Evolutionary conservation across 164 flowering plant genomes (phyloP), one percentile per base, ranked within the genome.

Genomic region (Santalum album): DNA sequence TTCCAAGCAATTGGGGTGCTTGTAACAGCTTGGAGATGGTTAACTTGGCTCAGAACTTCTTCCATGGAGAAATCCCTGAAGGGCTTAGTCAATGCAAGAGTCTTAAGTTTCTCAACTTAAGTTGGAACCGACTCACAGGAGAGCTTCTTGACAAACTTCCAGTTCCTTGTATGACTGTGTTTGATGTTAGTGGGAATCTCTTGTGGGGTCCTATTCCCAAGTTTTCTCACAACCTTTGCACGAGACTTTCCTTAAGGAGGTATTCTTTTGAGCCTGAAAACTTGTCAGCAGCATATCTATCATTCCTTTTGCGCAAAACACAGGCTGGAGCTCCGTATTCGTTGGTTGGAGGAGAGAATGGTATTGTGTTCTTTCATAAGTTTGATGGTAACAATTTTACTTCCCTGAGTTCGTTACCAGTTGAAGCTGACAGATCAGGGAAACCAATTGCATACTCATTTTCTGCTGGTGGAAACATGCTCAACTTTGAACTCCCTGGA

Each of bases 21-120:
- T 90, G 96, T 66, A 69, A 67, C 29, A 71, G 62, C 68, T 70
- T 91, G 77, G 88, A 84, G 69, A 77, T 88, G 80, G 45, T 91
- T 51, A 86, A 84, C 65, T 70, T 91, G 68, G 80, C 74, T 43
- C 80, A 66, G 51, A 91, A 88, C 53, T 66, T 62, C 53, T 74
- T 81, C 56, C 44, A 55, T 22, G 98, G 96, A 35, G 73, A 71
- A 29, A 61, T 82, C 25, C 77, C 81, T 1, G 39, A 39, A 9
- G 67, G 49, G 1, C 64, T 87, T 61, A 56, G 56, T n/a, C 53
- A 12, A n/a, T 86, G 90, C 72, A 72, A 67, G 69, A 86, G 72
- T 51, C 75, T 87, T 25, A 66, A 66, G 36, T 79, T 68, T 61
- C 79, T 88, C 43, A 78, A 91, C 57, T 54, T 91, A 50, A 84